Base-by-base conservation (phyloP, 345 rosid genomes). In the Eucalyptus erythrocorys region DNA sequence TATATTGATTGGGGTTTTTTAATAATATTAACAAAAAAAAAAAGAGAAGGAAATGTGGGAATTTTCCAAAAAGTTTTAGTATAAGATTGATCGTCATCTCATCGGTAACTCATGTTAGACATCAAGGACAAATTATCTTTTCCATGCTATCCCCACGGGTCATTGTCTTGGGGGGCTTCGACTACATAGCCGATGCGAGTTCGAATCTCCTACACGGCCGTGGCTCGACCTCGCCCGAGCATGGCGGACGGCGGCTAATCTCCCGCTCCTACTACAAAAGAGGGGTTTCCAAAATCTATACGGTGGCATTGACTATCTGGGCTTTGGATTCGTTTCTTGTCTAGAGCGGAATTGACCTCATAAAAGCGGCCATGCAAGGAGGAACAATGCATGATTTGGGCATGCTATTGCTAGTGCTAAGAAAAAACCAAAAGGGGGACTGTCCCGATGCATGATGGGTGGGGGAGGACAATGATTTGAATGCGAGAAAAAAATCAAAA, bases 401-500 rank as follows among this genome's bases (percentile, higher is more conserved):
- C n/a, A 86, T 55, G 61, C 61, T 4, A 24, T 10, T 19, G 57
- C 45, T 22, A 85, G 51, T 17, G 47, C 17, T 61, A 50, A 48
- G 57, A 11, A 48, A 19, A 85, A 10, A 87, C 66, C 90, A 87
- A 90, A 90, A 40, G 57, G 87, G 68, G 5, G 40, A n/a, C 76
- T n/a, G 21, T 32, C 37, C 40, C 76, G 32, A 14, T 15, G 76
- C 76, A 64, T 64, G 11, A 64, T 64, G 76, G 17, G 40, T 64
- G 40, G 19, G 10, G 40, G 76, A 64, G 21, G 76, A 64, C 40
- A 64, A n/a, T n/a, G 76, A 64, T 64, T 64, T 64, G 40, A 7
- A 64, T 1, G 76, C 4, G 76, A n/a, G 76, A 8, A n/a, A 64
- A 64, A n/a, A 55, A 2, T 4, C 1, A 2, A 55, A 24, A 55